Base-by-base conservation (phyloP, 176 grass and related monocot species). In the Aegilops umbellulata region DNA sequence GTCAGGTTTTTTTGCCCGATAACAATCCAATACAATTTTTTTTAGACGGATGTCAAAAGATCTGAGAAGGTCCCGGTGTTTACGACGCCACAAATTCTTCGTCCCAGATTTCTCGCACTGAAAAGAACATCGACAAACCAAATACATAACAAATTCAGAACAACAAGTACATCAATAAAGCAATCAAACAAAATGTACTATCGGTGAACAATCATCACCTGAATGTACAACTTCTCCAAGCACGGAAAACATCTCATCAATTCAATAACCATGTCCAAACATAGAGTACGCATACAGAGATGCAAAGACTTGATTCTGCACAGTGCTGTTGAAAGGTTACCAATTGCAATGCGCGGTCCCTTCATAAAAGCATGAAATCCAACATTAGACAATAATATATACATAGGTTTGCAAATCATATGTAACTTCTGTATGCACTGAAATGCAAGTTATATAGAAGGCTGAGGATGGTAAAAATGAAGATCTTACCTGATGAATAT, bases 141-240 rank as follows among this genome's bases (percentile, higher is more conserved):
- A 22, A 22, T 58, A 22, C 8, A n/a, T 58, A 58, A 58, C 0
- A 58, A 58, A 19, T 58, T 58, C 20, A 22, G 7, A 22, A 22
- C 0, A 58, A 58, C 22, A 58, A 58, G 55, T 58, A 58, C 19
- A 58, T 58, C 20, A 22, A 58, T 8, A 58, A 22, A 58, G 55
- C 2, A 58, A 7, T 7, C 8, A 12, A n/a, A 70, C 17, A 39
- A 35, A 39, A 23, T 22, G 38, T 6, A 6, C 10, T n/a, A 72
- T 24, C 6, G 1, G 4, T 34, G 22, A 72, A 72, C 34, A 24
- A 42, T 23, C 3, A 36, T 72, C 16, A 72, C 69, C 35, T 72
- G 35, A n/a, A 72, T 39, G 69, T 72, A 42, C 38, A 72, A 39
- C 36, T 72, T 72, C 69, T 72, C 69, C 34, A 72, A 42, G 69